Base-by-base conservation (phyloP, 2,329 filamentous ascomycete genomes). In the Akanthomyces dipterigenus region DNA sequence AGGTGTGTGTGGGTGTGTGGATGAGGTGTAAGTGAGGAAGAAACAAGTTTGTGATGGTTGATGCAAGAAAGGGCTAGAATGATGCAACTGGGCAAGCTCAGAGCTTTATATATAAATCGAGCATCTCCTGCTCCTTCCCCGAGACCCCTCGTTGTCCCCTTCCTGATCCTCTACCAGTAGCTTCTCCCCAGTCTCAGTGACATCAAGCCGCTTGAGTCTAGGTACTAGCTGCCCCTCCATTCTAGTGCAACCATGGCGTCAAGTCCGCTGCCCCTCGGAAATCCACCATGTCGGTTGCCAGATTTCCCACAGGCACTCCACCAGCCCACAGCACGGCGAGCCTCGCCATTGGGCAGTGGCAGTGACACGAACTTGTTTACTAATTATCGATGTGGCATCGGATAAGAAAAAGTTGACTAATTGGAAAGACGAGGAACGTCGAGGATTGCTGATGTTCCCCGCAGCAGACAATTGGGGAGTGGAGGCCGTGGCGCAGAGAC, bases 101-200 rank as follows among this genome's bases (percentile, higher is more conserved):
- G 53, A 36, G 45, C 31, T 56, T 56, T 62, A 55, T 56, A 55
- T 56, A 62, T 50, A 62, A 40, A 60, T 28, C 38, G 14, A 34
- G 5, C 11, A 46, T 12, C 14, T 1, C 14, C 18, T n/a, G 24
- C 8, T 59, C 26, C 26, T 51, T 34, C n/a, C 38, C 34, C 7
- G 24, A 4, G 4, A n/a, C 38, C 36, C 56, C 42, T 59, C 46
- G 24, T 51, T 12, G 16, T 57, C 31, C 26, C 3, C 14, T 31
- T 31, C 18, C 31, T n/a, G n/a, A n/a, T 28, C 36, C 40, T 34
- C 42, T 5, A 55, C 11, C 34, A 36, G 34, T 31, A 34, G 31
- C 31, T 34, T 34, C 31, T 2, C 31, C 18, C 28, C 42, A 22
- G 45, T 3, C 34, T 48, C 14, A 48, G 34, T 45, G 53, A 57